Conservation (phyloP, 176 grass and related monocot species). For the Raddia distichophylla region DNA sequence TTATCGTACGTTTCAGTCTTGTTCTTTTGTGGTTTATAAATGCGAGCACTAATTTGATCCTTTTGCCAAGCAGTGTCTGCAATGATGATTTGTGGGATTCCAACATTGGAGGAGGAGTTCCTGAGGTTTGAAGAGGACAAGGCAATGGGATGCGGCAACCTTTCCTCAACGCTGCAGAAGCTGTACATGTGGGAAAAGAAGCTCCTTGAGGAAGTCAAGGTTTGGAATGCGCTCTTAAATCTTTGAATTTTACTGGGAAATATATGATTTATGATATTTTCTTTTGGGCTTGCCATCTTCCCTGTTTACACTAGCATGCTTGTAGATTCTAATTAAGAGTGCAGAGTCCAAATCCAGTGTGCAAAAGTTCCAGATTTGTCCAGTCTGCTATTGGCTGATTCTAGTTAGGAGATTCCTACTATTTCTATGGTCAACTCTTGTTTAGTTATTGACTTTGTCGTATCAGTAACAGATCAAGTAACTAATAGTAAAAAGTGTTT, state of each 20-base stretch:
- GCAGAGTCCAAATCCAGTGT: conserved; percentile 7
- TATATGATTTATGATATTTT: background rate
- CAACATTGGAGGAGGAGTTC: conserved; percentile 63
- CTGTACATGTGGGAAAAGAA: conserved; percentile 97
- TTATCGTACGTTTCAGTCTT: conserved; percentile 5
- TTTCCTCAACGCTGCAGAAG: conserved; percentile 95
- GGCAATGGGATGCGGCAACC: conserved; percentile 74
- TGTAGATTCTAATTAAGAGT: conserved; percentile 20
- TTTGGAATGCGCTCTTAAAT: conserved; percentile 41
- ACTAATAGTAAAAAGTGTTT: background rate
- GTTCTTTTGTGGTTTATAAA: conserved; percentile 1
- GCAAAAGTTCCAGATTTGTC: conserved; percentile 5
- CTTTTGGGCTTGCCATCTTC: conserved; percentile 26
- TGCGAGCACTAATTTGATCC: conserved; percentile 16
- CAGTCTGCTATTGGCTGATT: background rate
- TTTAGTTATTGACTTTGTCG: conserved; percentile 6
- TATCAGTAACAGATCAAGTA: background rate
- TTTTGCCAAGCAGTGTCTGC: conserved; percentile 52
- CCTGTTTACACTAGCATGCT: background rate
- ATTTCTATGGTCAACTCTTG: background rate
- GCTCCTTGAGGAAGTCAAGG: conserved; percentile 98
- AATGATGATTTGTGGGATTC: conserved; percentile 83
- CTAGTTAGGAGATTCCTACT: background rate
- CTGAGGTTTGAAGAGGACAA: conserved; percentile 75
- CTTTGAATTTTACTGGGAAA: conserved; percentile 35